A percentile compares a stretch with the other conserved stretches of the same genome.
phyloP scores from a whole-genome alignment of 2,329 filamentous ascomycete species.

The Fusarium pseudoanthophilum region DNA sequence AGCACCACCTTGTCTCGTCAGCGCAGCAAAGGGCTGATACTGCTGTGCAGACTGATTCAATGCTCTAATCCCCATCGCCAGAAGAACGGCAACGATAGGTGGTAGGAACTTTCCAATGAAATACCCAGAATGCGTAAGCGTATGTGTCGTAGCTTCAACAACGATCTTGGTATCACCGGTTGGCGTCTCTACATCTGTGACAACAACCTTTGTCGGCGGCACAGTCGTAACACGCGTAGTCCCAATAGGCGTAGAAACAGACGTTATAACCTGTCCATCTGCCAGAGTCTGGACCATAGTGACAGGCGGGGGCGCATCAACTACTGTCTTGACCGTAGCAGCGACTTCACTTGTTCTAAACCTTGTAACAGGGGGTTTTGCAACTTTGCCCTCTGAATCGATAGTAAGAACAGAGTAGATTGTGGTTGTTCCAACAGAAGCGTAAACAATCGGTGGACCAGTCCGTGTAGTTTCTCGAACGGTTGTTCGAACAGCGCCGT shows the following conservation, averaged over 20 bases:
- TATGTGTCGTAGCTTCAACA: conserved; percentile 27
- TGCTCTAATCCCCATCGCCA: conserved; percentile 54
- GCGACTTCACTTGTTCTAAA: conserved; percentile 22
- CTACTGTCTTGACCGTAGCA: conserved; percentile 29
- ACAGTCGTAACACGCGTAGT: conserved; percentile 31
- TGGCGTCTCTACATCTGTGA: conserved; percentile 24
- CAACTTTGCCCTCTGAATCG: conserved; percentile 8
- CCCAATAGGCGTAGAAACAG: conserved; percentile 11
- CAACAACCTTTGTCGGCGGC: conserved; percentile 22
- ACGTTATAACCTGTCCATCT: conserved; percentile 24
- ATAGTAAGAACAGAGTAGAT: conserved; percentile 32
- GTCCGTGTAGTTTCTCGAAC: conserved; percentile 9
- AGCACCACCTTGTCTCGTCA: conserved; percentile 52
- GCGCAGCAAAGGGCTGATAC: conserved; percentile 57
- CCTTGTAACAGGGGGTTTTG: conserved; percentile 14
- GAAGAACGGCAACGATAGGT: conserved; percentile 52
- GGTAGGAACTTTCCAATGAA: conserved; percentile 57
- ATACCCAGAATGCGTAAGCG: conserved; percentile 42
- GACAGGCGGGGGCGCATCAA: conserved; percentile 10
- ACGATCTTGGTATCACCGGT: conserved; percentile 22
- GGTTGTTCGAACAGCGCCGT: conserved; percentile 12
- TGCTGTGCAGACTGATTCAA: conserved; percentile 54
- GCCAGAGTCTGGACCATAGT: conserved; percentile 25
- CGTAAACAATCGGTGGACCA: conserved; percentile 25
- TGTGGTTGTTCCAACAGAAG: conserved; percentile 29